These are phyloP conservation scores for Micractinium sp. DNA, from an alignment of 139 green algal genomes.

Conservation along the genomic window DNA sequence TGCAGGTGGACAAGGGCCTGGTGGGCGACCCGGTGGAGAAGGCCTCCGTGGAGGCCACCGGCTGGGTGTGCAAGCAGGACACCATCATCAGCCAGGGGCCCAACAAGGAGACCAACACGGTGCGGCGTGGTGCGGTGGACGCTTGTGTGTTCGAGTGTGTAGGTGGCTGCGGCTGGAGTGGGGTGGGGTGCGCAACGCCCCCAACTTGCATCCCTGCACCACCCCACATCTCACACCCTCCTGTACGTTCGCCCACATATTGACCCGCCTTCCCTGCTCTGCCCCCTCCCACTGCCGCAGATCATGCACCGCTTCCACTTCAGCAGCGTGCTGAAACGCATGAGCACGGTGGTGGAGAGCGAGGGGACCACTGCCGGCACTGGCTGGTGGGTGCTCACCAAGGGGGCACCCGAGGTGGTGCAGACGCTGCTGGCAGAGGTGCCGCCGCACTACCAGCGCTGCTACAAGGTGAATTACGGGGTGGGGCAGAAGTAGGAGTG, in stretches of 20 bases:
- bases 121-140: not conserved
- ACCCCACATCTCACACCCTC: not conserved
- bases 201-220: too few species aligned
- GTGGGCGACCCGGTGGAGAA: constrained; percentile 91
- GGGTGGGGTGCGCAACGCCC: too few species aligned
- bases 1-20: constrained; percentile 57
- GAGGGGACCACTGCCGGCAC: constrained; percentile 23
- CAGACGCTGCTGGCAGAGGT: constrained; percentile 59
- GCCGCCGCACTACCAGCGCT: constrained; percentile 77
- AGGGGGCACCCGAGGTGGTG: constrained; percentile 92
- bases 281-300: not conserved
- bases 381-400: constrained; percentile 68
- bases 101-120: constrained; percentile 27
- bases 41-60: constrained; percentile 66
- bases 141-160: too few species aligned
- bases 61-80: constrained; percentile 34
- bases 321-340: constrained; percentile 90
- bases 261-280: not conserved
- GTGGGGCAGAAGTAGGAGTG: too few species aligned
- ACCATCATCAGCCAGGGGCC: constrained; percentile 7
- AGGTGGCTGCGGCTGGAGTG: too few species aligned
- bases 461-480: constrained; percentile 67
- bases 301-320: constrained; percentile 93
- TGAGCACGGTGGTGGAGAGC: constrained; percentile 79
- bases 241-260: too few species aligned